Evolutionary conservation across 78 protist species (phyloP).

Genomic region (Parvularia atlantis): DNA sequence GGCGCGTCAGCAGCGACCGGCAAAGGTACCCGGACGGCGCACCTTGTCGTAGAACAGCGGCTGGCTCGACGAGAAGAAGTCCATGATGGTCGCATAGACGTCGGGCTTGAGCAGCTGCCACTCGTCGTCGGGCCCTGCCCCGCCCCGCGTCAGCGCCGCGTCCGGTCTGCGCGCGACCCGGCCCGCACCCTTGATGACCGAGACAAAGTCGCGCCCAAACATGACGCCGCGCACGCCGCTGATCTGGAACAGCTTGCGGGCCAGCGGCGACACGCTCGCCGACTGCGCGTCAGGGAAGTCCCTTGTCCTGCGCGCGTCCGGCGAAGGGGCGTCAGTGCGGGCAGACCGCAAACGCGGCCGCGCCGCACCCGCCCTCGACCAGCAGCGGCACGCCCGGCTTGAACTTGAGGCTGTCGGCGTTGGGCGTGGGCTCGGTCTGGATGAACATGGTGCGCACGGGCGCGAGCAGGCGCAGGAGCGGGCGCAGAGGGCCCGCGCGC

Average conservation of each 20-base stretch:
- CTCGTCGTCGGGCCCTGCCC: no score
- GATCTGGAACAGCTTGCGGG: constrained; percentile 18
- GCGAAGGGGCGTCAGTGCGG: background rate
- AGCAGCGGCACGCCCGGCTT: constrained; percentile 17
- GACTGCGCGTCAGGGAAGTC: background rate
- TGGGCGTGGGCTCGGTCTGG: constrained; percentile 45
- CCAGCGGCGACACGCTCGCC: constrained; percentile 42
- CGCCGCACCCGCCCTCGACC: background rate
- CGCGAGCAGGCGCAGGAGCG: no score
- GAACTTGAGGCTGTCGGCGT: constrained; percentile 33
- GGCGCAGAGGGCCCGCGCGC: no score
- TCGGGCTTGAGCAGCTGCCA: constrained; percentile 41
- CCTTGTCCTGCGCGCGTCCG: background rate
- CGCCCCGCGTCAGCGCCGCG: no score
- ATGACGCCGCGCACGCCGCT: constrained; percentile 43
- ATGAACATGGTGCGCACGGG: constrained; percentile 19
- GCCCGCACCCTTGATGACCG: constrained; percentile 47
- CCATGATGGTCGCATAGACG: constrained; percentile 31
- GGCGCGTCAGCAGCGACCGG: background rate
- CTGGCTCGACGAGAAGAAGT: constrained; percentile 27
- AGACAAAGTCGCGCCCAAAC: constrained; percentile 38
- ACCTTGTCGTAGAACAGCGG: no score
- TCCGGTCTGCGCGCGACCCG: no score
- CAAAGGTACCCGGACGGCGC: background rate
- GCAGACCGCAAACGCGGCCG: background rate